phyloP scores from a whole-genome alignment of 345 rosid species.

The Populus deltoides region DNA sequence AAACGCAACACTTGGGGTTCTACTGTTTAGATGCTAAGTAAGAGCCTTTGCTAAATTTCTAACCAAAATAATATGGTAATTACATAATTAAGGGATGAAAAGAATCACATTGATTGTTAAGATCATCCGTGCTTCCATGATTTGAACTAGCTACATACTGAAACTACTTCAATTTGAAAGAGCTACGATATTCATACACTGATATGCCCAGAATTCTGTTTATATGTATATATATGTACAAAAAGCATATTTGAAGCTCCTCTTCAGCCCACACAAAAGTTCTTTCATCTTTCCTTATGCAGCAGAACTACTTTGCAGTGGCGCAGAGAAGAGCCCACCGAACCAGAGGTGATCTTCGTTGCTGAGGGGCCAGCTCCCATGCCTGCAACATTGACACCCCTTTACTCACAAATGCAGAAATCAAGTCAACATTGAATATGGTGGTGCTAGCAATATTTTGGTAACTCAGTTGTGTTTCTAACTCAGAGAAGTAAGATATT shows the following conservation, averaged over 20 bases:
- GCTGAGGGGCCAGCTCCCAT: constrained; percentile 37
- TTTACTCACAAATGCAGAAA: not conserved
- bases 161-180: not conserved
- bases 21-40: too few relatives aligned
- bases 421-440: not conserved
- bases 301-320: constrained; percentile 24
- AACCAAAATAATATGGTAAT: too few relatives aligned
- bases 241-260: constrained; percentile 1
- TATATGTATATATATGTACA: not conserved
- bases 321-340: constrained; percentile 62
- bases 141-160: not conserved
- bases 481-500: not conserved
- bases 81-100: too few relatives aligned
- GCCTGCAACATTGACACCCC: constrained; percentile 42
- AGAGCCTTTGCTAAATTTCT: too few relatives aligned
- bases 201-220: not conserved
- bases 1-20: too few relatives aligned
- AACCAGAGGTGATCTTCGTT: constrained; percentile 38
- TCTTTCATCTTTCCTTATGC: not conserved
- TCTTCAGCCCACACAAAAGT: not conserved
- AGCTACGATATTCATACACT: not conserved
- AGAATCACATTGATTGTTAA: too few relatives aligned
- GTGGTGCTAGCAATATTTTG: not conserved
- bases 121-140: too few relatives aligned
- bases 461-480: not conserved